Evolutionary conservation across 164 flowering plant species (phyloP).

Genomic region (Pachysandra terminalis): DNA sequence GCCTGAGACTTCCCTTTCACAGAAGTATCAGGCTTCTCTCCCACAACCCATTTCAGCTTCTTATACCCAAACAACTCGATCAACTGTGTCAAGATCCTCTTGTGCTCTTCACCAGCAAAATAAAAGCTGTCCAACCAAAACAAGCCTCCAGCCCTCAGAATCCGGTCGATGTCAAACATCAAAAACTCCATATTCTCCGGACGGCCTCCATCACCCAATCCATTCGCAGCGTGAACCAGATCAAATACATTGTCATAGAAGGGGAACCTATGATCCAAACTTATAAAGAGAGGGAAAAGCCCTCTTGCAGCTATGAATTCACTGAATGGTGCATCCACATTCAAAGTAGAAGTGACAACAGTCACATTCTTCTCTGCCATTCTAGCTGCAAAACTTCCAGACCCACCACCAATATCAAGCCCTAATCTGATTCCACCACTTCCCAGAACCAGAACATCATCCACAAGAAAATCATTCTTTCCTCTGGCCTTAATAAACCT

Average conservation of each 20-base stretch:
- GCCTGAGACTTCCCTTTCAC: slow-evolving; percentile 63
- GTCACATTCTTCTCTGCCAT: slow-evolving; percentile 52
- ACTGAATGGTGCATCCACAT: slow-evolving; percentile 40
- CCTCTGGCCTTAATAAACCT: too few relatives aligned
- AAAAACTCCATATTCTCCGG: too few relatives aligned
- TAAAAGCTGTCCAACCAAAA: slow-evolving; percentile 89
- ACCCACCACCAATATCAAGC: slow-evolving; percentile 40
- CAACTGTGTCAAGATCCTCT: too few relatives aligned
- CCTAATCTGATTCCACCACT: slow-evolving; percentile 49
- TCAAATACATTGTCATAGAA: too few relatives aligned
- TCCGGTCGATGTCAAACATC: too few relatives aligned
- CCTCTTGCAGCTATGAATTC: too few relatives aligned
- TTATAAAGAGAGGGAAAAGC: slow-evolving; percentile 56
- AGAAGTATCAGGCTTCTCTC: too few relatives aligned
- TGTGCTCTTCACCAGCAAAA: slow-evolving; percentile 71
- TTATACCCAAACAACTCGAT: too few relatives aligned
- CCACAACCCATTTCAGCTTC: too few relatives aligned
- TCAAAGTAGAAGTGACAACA: slow-evolving; percentile 36
- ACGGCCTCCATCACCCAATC: too few relatives aligned
- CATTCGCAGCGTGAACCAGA: too few relatives aligned
- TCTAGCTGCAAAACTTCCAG: slow-evolving; percentile 48
- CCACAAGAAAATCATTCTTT: too few relatives aligned
- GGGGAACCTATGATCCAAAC: slow-evolving; percentile 64
- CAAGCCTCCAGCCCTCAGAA: slow-evolving; percentile 87
- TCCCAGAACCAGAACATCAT: slow-evolving; percentile 59